Percentiles rank a stretch among this genome's conserved stretches.
Evolutionary conservation across 176 grass and related monocot species (phyloP).

Genomic region (Carex kokanica): DNA sequence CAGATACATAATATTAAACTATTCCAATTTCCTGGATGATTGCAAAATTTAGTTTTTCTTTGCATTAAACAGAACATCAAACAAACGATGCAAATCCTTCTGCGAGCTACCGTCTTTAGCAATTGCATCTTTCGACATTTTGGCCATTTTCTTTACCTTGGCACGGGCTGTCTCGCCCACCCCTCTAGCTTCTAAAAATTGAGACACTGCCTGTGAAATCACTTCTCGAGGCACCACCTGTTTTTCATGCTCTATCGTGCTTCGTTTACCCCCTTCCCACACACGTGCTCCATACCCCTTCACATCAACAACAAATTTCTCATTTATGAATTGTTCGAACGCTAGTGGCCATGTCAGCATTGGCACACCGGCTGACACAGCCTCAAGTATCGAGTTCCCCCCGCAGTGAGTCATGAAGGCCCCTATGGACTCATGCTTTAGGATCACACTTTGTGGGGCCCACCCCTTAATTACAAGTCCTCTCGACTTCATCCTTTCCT

Average conservation of each 20-base stretch:
- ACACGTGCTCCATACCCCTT: too few species aligned
- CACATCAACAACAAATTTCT: too few species aligned
- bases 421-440: too few species aligned
- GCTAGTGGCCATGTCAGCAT: background rate
- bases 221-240: too few species aligned
- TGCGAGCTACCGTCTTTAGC: constrained; percentile 16
- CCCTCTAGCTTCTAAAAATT: background rate
- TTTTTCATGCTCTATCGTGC: background rate
- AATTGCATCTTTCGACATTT: constrained; percentile 18
- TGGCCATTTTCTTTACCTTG: constrained; percentile 10
- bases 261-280: background rate
- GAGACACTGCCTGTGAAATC: too few species aligned
- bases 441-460: too few species aligned
- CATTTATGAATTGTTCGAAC: too few species aligned
- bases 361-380: background rate
- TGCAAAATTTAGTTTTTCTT: background rate
- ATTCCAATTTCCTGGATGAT: too few species aligned
- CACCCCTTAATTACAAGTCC: background rate
- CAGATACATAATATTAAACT: too few species aligned
- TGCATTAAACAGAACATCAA: background rate
- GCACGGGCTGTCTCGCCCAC: constrained; percentile 7
- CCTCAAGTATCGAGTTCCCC: too few species aligned
- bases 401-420: background rate
- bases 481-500: background rate
- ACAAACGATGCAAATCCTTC: background rate